Evolutionary conservation across 352 stramenopile genomes (phyloP).

Genomic region (Thalassiosira gravida): DNA sequence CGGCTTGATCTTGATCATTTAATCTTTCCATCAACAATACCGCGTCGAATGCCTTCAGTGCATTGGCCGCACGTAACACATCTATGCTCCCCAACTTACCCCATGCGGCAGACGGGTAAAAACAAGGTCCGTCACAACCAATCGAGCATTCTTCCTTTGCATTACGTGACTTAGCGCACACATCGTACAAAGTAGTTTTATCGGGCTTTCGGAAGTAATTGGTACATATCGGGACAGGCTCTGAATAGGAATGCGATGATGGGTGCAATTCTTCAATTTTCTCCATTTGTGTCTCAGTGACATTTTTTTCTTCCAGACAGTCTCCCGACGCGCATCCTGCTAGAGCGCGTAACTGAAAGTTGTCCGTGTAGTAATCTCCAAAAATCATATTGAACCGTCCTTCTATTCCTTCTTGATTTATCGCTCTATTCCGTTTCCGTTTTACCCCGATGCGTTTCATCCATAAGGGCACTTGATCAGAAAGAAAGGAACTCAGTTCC

Average conservation of each 20-base stretch:
- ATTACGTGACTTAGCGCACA: slow-evolving; percentile 17
- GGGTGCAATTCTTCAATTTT: slow-evolving; percentile 29
- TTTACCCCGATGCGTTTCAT: slow-evolving; percentile 23
- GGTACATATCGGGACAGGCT: slow-evolving; percentile 20
- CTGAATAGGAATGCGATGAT: slow-evolving; percentile 6
- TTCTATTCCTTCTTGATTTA: background rate
- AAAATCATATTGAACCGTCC: slow-evolving; percentile 40
- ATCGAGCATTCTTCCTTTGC: slow-evolving; percentile 16
- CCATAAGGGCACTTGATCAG: slow-evolving; percentile 31
- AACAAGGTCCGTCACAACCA: slow-evolving; percentile 52
- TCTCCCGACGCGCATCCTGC: slow-evolving; percentile 34
- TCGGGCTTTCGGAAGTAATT: slow-evolving; percentile 22
- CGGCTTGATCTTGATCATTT: slow-evolving; percentile 25
- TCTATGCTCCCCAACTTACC: slow-evolving; percentile 22
- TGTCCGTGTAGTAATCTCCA: slow-evolving; percentile 40
- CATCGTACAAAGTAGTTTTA: slow-evolving; percentile 9
- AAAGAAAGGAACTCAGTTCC: slow-evolving; percentile 14
- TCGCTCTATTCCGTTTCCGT: too few species aligned
- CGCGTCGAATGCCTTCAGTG: slow-evolving; percentile 40
- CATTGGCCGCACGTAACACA: slow-evolving; percentile 22
- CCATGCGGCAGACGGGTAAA: slow-evolving; percentile 33
- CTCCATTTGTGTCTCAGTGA: background rate
- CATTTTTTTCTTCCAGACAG: slow-evolving; percentile 31
- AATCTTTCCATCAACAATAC: slow-evolving; percentile 44
- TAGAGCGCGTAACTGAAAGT: slow-evolving; percentile 48